Conservation (phyloP, 768 basidiomycete genomes). For the Lactarius deliciosus region DNA sequence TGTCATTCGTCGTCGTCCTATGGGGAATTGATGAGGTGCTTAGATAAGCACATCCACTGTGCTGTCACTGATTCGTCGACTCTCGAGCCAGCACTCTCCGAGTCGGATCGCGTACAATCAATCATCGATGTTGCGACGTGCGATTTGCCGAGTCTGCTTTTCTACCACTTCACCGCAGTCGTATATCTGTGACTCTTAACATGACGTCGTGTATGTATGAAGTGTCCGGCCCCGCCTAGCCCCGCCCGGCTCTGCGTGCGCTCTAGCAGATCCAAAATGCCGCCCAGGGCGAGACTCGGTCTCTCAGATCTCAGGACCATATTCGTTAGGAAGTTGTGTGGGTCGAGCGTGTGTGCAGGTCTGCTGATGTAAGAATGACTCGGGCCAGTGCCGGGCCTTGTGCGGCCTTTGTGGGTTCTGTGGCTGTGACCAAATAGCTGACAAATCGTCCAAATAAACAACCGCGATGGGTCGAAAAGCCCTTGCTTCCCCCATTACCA, state of each 20-base stretch:
- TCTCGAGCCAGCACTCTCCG: background rate
- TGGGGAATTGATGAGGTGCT: background rate
- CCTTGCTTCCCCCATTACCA: slow-evolving; percentile 32
- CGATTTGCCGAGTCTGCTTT: too few species aligned
- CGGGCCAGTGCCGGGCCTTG: background rate
- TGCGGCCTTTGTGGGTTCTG: background rate
- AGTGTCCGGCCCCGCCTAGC: background rate
- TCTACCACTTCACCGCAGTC: too few species aligned
- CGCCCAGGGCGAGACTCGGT: background rate
- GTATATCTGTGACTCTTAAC: background rate
- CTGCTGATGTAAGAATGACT: background rate
- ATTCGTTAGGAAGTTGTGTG: background rate
- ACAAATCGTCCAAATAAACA: slow-evolving; percentile 43
- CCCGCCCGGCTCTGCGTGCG: background rate
- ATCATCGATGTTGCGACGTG: too few species aligned
- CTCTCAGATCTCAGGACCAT: background rate
- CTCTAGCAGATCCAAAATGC: background rate
- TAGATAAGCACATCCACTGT: background rate
- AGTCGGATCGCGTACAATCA: background rate
- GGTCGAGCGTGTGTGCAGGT: background rate
- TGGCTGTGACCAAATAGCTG: slow-evolving; percentile 38
- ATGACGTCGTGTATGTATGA: background rate
- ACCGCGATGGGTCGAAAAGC: slow-evolving; percentile 30
- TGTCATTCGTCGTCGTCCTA: background rate
- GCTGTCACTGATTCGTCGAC: background rate